Evolutionary conservation across 2,329 filamentous ascomycete species (phyloP), one percentile per base, ranked within the genome.

Genomic region (Paecilomyces variotii): DNA sequence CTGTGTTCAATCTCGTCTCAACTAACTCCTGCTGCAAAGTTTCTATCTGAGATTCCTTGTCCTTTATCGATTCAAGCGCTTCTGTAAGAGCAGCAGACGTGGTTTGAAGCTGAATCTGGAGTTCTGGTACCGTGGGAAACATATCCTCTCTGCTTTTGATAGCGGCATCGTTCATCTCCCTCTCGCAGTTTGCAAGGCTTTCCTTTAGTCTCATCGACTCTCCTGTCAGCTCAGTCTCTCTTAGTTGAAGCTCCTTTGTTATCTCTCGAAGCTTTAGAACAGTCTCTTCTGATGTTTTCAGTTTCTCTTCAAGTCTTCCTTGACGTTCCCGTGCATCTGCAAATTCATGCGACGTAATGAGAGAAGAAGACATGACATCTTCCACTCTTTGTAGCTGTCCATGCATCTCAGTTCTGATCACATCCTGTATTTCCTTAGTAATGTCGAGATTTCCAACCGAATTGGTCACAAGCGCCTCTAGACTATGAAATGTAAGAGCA

Each of bases 51-150:
- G 52, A 51, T n/a, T 69, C 59, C 28, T 66, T 70, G 1, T 57
- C 54, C 26, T 59, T 58, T 10, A 69, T 10, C 7, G 26, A 57
- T 50, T 62, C 63, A 57, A 60, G 57, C 10, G 62, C 32, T 57
- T 59, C 51, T 12, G 56, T 56, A 57, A 68, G 27, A 11, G 67
- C 61, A 3, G 58, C 56, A 2, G 61, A 63, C 9, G 65, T 45
- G 7, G 60, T 56, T 52, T 74, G 63, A 9, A 72, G 56, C 51
- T 63, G 63, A 49, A 62, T 56, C 50, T 70, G 64, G 9, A 74
- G 53, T 25, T 67, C 60, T 2, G 64, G 56, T 25, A 67, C 65
- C 54, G 69, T 68, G 4, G 61, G 54, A 14, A 61, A 59, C 34
- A 65, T 65, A 1, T 57, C 56, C 9, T 57, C 65, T 25, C 73